phyloP scores from a whole-genome alignment of 768 basidiomycete species.

The Hortiboletus flavorubellus region DNA sequence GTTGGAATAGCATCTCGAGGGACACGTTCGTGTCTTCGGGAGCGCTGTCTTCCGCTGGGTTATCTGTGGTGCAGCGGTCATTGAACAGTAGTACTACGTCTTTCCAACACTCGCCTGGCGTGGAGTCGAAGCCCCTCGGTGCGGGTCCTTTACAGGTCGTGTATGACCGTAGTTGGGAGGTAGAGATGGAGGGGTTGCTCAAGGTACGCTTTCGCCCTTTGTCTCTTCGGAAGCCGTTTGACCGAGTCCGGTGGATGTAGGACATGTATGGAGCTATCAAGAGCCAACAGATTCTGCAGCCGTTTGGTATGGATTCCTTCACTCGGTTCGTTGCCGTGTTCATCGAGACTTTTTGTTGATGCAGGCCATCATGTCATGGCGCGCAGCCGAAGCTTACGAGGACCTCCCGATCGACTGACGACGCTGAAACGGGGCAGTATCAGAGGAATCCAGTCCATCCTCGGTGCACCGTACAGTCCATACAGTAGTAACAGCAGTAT shows the following conservation, averaged over 20 bases:
- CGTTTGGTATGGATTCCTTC: conserved; percentile 46
- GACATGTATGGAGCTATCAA: conserved; percentile 96
- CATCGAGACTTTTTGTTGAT: conserved; percentile 47
- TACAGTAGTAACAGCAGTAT: conserved; percentile 82
- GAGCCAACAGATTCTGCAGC: conserved; percentile 86
- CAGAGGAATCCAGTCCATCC: conserved; percentile 78
- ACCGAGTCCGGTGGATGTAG: conserved; percentile 35
- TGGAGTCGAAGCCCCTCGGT: conserved; percentile 34
- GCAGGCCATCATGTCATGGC: conserved; percentile 39
- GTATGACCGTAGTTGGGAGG: conserved; percentile 76
- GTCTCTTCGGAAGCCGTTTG: neutral
- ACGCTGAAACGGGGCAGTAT: conserved; percentile 90
- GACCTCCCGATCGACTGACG: conserved; percentile 65
- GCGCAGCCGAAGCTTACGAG: conserved; percentile 71
- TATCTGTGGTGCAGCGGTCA: conserved; percentile 37
- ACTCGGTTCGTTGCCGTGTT: conserved; percentile 50
- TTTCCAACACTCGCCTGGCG: conserved; percentile 50
- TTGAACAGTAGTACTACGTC: conserved; percentile 64
- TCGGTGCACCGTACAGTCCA: conserved; percentile 69
- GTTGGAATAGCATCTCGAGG: conserved; percentile 76
- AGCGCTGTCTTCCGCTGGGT: conserved; percentile 30
- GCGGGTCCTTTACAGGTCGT: conserved; percentile 35
- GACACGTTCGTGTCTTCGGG: conserved; percentile 50
- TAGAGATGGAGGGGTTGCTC: conserved; percentile 80
- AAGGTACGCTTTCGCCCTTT: conserved; percentile 51